phyloP scores from a whole-genome alignment of 306 rosid genomes.

The Canavalia gladiata region DNA sequence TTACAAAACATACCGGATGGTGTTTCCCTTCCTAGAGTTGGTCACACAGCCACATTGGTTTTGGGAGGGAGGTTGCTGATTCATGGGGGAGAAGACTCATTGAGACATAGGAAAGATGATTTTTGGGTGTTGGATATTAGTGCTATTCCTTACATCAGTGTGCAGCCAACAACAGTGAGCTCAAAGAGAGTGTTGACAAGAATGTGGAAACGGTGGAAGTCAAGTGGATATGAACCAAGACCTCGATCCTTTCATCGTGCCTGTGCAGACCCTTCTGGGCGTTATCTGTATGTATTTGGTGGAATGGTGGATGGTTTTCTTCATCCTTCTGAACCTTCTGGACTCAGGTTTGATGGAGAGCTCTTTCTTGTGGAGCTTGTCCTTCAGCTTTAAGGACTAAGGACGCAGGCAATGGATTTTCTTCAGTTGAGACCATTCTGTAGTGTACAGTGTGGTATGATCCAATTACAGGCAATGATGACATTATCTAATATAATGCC shows the following conservation, averaged over 20 bases:
- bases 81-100: conserved; percentile 89
- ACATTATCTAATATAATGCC: neutral
- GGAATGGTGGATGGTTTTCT: conserved; percentile 84
- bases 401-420: conserved; percentile 7
- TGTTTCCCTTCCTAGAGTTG: conserved; percentile 85
- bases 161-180: conserved; percentile 54
- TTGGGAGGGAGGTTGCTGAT: conserved; percentile 84
- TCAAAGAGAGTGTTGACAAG: conserved; percentile 57
- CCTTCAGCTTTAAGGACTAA: conserved; percentile 60
- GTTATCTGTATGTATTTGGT: conserved; percentile 75
- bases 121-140: conserved; percentile 83
- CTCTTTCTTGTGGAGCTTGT: conserved; percentile 81
- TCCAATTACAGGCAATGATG: conserved; percentile 3
- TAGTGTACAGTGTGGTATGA: conserved; percentile 23
- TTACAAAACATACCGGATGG: conserved; percentile 68
- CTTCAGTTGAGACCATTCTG: conserved; percentile 12
- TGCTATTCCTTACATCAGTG: conserved; percentile 54
- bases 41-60: conserved; percentile 85
- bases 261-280: conserved; percentile 74
- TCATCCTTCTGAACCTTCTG: conserved; percentile 62
- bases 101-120: conserved; percentile 78
- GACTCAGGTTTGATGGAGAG: conserved; percentile 81
- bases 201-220: conserved; percentile 75
- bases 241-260: conserved; percentile 87
- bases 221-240: conserved; percentile 58